Percentiles rank a stretch among this genome's conserved stretches.
phyloP scores from a whole-genome alignment of 495 filamentous ascomycete genomes.

The Talaromyces wortmannii region DNA sequence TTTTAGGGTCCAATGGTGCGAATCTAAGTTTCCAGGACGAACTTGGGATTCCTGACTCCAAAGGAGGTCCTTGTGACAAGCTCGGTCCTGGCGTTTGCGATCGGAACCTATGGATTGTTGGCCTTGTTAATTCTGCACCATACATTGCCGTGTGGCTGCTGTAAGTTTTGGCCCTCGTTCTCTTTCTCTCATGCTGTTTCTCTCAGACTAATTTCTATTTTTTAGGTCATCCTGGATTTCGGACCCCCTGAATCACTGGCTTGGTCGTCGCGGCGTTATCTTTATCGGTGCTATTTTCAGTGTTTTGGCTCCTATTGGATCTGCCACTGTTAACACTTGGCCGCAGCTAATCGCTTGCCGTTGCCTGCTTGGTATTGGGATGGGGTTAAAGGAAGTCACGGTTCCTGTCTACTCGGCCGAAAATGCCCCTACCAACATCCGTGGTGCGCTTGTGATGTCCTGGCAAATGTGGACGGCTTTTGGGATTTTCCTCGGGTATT shows the following conservation, averaged over 20 bases:
- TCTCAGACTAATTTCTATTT: not conserved
- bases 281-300: constrained; percentile 61
- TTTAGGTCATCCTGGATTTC: constrained; percentile 60
- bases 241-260: constrained; percentile 58
- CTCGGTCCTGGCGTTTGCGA: constrained; percentile 11
- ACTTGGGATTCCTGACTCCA: constrained; percentile 31
- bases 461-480: constrained; percentile 88
- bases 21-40: constrained; percentile 57
- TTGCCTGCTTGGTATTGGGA: constrained; percentile 63
- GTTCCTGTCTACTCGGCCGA: constrained; percentile 76
- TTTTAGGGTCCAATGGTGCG: constrained; percentile 61
- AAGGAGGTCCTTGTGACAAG: constrained; percentile 30
- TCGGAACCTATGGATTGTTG: constrained; percentile 36
- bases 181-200: not conserved
- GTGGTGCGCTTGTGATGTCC: constrained; percentile 76
- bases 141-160: constrained; percentile 35
- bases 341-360: constrained; percentile 54
- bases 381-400: constrained; percentile 50
- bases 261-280: constrained; percentile 64
- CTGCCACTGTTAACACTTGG: constrained; percentile 60
- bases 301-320: constrained; percentile 54
- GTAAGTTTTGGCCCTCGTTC: constrained; percentile 14
- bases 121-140: constrained; percentile 34
- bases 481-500: constrained; percentile 67
- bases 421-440: constrained; percentile 63